A percentile compares a stretch with the other conserved stretches of the same genome.
phyloP scores from a whole-genome alignment of 441 rosid species.

The Populus hybrid region DNA sequence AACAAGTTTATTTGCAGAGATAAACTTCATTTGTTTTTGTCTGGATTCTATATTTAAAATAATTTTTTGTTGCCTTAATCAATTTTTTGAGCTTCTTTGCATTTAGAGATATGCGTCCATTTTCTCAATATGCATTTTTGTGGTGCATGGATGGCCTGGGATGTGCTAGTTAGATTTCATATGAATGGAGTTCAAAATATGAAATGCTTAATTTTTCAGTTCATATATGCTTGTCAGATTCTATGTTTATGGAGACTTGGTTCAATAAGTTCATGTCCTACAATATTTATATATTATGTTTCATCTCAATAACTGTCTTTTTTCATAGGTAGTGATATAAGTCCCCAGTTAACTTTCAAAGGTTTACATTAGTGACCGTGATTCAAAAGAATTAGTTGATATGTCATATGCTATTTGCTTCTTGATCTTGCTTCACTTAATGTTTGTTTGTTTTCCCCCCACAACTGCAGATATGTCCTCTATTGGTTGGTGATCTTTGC shows the following conservation, averaged over 20 bases:
- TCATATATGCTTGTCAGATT: not conserved
- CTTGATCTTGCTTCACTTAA: not conserved
- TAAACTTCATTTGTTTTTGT: not conserved
- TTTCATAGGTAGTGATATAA: not conserved
- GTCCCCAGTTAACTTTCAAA: not conserved
- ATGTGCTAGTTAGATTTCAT: not conserved
- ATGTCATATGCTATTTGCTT: not conserved
- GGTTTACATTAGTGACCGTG: not conserved
- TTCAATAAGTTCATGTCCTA: not conserved
- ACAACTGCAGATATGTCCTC: slow-evolving; percentile 72
- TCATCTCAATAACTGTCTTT: slow-evolving; percentile 1
- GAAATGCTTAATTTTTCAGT: not conserved
- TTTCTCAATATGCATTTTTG: not conserved
- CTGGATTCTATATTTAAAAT: not conserved
- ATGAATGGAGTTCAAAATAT: not conserved
- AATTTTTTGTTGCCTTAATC: not conserved
- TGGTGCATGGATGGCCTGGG: not conserved
- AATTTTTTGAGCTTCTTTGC: not conserved
- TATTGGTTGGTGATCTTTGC: slow-evolving; percentile 88
- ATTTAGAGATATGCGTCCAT: not conserved
- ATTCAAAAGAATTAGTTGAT: not conserved
- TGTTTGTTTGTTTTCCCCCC: not conserved
- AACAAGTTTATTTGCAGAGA: not conserved
- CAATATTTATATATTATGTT: not conserved
- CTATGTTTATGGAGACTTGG: not conserved